Conservation (phyloP, 164 flowering plant genomes). For the Liriodendron chinense region DNA sequence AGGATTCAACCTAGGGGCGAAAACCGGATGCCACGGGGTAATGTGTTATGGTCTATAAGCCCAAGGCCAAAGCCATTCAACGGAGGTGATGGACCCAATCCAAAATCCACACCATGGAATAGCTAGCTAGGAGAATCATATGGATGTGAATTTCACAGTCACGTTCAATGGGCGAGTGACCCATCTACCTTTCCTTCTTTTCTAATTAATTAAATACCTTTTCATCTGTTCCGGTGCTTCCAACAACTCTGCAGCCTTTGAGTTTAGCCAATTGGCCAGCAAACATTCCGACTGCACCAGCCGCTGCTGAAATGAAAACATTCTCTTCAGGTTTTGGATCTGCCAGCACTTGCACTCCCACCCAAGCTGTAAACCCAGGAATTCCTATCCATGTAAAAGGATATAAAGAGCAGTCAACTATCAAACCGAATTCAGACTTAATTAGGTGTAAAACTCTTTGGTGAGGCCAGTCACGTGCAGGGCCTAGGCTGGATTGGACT, state of each 20-base stretch:
- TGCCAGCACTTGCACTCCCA: conserved; percentile 34
- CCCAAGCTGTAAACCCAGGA: conserved; percentile 52
- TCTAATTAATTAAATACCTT: conserved; percentile 43
- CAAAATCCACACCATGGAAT: too few species aligned
- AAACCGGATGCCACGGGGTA: too few species aligned
- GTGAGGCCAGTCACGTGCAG: too few species aligned
- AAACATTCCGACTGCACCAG: conserved; percentile 47
- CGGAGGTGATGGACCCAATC: too few species aligned
- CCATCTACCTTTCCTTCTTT: neutral
- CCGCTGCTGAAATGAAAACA: conserved; percentile 50
- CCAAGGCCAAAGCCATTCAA: too few species aligned
- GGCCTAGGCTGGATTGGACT: too few species aligned
- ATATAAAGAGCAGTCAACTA: neutral
- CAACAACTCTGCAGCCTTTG: conserved; percentile 44
- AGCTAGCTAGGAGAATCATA: too few species aligned
- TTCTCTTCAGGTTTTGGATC: conserved; percentile 32
- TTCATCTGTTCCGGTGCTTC: conserved; percentile 49
- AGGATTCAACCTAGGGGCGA: too few species aligned
- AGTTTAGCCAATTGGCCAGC: conserved; percentile 54
- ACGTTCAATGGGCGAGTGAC: neutral
- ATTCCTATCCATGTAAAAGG: conserved; percentile 22
- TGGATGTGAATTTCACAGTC: too few species aligned
- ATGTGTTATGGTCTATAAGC: too few species aligned
- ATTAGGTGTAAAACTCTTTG: too few species aligned
- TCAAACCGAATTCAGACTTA: too few species aligned